Base-by-base conservation (phyloP, 202 grass and related monocot species). In the Zoysia matrella region DNA sequence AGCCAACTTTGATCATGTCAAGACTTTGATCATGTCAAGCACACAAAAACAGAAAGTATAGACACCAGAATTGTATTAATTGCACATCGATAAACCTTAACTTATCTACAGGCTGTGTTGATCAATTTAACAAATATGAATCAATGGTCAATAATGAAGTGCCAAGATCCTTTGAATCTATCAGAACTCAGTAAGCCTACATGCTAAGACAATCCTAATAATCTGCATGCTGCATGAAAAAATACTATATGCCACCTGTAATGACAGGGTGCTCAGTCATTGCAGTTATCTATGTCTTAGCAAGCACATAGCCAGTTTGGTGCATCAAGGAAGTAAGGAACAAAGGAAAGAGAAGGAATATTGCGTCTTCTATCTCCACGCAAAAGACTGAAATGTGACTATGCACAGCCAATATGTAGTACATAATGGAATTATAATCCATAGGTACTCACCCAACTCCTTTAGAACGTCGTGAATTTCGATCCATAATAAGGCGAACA, bases 401-500 rank as follows among this genome's bases (percentile, higher is more conserved):
- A 5, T 47, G 45, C 45, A 47, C 45, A 4, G 5, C 45, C 3
- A 47, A 47, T 4, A 47, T 47, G 45, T 47, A 5, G 45, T 47
- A 47, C 45, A 47, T 47, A 47, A 22, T 47, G 45, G 5, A 4
- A 5, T 5, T 5, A 47, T 47, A 76, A 55, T 14, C 63, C 43
- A 64, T 44, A 71, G 46, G 7, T 73, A 40, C 95, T 88, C 89
- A 98, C 95, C 95, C 92, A 83, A 98, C 96, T 73, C 96, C 96
- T 93, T 98, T 98, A 60, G 96, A 98, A 65, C 96, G 96, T 57
- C 96, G 84, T 65, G 96, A 95, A 69, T 98, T 98, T 60, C 96
- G 87, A 71, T 98, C 96, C 96, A 98, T 98, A 45, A 98, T 98
- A 36, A 98, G 89, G 47, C 96, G 92, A 67, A 98, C 96, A 93